Evolutionary conservation across 495 filamentous ascomycete genomes (phyloP).

Genomic region (Lindgomyces ingoldianus): DNA sequence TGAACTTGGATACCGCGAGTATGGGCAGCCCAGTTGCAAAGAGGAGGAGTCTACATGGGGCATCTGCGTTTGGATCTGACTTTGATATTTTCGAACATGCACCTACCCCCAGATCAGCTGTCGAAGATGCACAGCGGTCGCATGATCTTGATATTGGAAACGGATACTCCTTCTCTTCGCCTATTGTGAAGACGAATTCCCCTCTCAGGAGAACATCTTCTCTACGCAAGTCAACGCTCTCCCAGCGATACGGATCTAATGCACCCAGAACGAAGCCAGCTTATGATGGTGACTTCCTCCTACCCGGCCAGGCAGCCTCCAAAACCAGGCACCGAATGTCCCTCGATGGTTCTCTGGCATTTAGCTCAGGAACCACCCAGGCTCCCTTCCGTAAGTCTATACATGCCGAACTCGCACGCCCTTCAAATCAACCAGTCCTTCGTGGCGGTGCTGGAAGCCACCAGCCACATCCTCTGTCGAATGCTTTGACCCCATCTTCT

Average conservation of each 20-base stretch:
- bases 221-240: constrained; percentile 80
- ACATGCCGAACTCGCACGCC: constrained; percentile 12
- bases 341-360: constrained; percentile 57
- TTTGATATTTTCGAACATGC: constrained; percentile 69
- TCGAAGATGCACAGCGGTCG: constrained; percentile 3
- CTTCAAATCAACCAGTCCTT: constrained; percentile 43
- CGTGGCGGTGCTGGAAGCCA: constrained; percentile 26
- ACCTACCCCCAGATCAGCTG: constrained; percentile 38
- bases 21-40: constrained; percentile 85
- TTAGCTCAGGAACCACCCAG: constrained; percentile 57
- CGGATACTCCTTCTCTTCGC: constrained; percentile 43
- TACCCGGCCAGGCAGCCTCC: constrained; percentile 49
- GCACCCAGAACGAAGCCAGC: constrained; percentile 36
- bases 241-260: constrained; percentile 62
- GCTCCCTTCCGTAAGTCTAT: constrained; percentile 52
- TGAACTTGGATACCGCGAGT: constrained; percentile 76
- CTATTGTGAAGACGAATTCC: constrained; percentile 48
- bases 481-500: constrained; percentile 79
- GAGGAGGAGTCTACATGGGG: constrained; percentile 76
- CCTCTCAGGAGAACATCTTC: constrained; percentile 30
- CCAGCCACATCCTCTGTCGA: constrained; percentile 80
- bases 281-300: constrained; percentile 52
- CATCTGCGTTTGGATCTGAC: constrained; percentile 57
- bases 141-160: constrained; percentile 13
- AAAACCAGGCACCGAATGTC: constrained; percentile 69